Percentiles rank a stretch among this genome's conserved stretches.
Conservation (phyloP, 1,139 yeast genomes). For the Magnusiomyces sp. region DNA sequence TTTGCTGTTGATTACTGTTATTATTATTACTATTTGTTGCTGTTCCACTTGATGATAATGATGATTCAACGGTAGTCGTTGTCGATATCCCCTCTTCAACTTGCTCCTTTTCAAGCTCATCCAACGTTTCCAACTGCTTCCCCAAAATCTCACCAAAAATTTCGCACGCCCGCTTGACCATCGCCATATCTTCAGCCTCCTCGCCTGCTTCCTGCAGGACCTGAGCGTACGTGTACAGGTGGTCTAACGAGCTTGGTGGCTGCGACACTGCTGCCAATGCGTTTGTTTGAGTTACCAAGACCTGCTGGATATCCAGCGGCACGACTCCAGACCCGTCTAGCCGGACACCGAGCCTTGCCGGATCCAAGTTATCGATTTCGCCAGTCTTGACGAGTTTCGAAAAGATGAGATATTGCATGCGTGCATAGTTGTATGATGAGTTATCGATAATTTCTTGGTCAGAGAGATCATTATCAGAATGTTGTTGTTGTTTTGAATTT, state of each 20-base stretch:
- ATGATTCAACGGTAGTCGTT: too few relatives aligned
- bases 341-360: conserved; percentile 4
- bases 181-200: conserved; percentile 17
- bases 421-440: conserved; percentile 24
- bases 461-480: background rate
- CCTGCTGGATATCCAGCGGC: conserved; percentile 10
- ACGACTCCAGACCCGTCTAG: conserved; percentile 9
- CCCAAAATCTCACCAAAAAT: conserved; percentile 19
- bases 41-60: background rate
- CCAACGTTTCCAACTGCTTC: conserved; percentile 17
- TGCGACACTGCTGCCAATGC: conserved; percentile 11
- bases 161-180: conserved; percentile 17
- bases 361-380: conserved; percentile 14
- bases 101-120: conserved; percentile 8
- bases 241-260: conserved; percentile 18
- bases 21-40: conserved; percentile 4
- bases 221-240: conserved; percentile 25
- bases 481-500: background rate
- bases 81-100: background rate
- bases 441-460: conserved; percentile 16
- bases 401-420: conserved; percentile 25
- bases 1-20: background rate
- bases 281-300: conserved; percentile 17
- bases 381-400: conserved; percentile 21
- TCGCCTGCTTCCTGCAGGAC: conserved; percentile 25